A percentile compares a stretch with the other conserved stretches of the same genome.
These are phyloP conservation scores for Lasiodiplodia hormozganensis DNA, from an alignment of 2,329 filamentous ascomycete species.

Conservation along the genomic window DNA sequence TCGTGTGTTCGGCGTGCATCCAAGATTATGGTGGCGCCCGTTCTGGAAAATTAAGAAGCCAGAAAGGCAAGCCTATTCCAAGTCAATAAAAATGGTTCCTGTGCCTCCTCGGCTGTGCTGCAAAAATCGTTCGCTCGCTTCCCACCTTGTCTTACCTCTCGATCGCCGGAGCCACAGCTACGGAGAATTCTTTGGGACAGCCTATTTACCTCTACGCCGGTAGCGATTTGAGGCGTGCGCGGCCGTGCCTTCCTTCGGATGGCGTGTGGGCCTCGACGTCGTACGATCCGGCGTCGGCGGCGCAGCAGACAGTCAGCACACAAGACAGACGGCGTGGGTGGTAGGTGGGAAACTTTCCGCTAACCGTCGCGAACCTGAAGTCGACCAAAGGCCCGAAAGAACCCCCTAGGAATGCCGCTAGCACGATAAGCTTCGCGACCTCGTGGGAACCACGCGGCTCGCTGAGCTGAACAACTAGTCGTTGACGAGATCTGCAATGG, in stretches of 20 bases:
- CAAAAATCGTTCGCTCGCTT: constrained; percentile 12
- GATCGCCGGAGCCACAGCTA: constrained; percentile 4
- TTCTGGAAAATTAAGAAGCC: constrained; percentile 24
- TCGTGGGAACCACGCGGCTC: constrained; percentile 9
- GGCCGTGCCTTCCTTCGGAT: constrained; percentile 5
- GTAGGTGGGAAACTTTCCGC: constrained; percentile 17
- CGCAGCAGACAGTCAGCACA: background rate
- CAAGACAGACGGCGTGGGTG: background rate
- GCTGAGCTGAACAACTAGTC: too few relatives aligned
- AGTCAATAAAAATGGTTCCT: constrained; percentile 21
- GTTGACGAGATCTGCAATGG: background rate
- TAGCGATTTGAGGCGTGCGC: constrained; percentile 17
- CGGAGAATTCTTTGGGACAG: constrained; percentile 24
- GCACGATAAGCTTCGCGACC: constrained; percentile 4
- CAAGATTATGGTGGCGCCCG: constrained; percentile 25
- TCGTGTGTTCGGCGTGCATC: constrained; percentile 20
- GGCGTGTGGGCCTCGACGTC: background rate
- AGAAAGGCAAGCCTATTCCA: constrained; percentile 2
- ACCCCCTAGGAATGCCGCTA: constrained; percentile 3
- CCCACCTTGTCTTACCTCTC: constrained; percentile 3
- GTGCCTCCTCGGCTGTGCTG: background rate
- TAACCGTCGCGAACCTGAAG: constrained; percentile 14
- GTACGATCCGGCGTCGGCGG: constrained; percentile 1
- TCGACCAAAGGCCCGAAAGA: constrained; percentile 17
- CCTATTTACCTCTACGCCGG: constrained; percentile 4